Evolutionary conservation across 805 yeast genomes (phyloP), one percentile per base, ranked within the genome.

Genomic region (Isabelozyma pseudorhagii): DNA sequence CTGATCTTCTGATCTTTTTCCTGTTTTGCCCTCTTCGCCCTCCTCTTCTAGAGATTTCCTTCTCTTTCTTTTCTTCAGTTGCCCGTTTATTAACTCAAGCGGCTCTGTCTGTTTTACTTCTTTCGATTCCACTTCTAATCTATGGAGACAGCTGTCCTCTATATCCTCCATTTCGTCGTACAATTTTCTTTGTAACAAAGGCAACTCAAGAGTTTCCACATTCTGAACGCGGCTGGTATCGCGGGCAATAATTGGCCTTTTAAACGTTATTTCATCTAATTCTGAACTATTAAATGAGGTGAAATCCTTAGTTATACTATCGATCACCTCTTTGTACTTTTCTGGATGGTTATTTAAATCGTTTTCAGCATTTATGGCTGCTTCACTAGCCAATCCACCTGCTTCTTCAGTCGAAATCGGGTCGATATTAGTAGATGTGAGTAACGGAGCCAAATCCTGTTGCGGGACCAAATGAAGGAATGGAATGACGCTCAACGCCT

Each of bases 201-300:
- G 54, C 2, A 61, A 38, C 11, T 46, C 44, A 3, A 4, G 50
- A 44, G 42, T 40, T 2, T 46, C 48, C 14, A 25, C 42, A 5
- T 21, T 25, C 11, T 27, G 45, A 3, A 21, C 25, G 13, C 40
- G 38, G 15, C 28, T 29, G 15, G 44, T 25, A n/a, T 38, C 34
- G 11, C 45, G 38, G 13, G 40, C 41, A 18, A 49, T 42, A 8
- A 50, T 45, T 8, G 75, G 74, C 45, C 67, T 67, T 42, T 67
- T 68, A 57, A 77, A 77, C n/a, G 51, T 36, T 8, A 70, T 42
- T 5, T 54, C 56, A 38, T 66, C 67, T 27, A 71, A 50, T n/a
- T 71, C 67, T 11, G 46, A 51, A 43, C 62, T 63, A 13, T 61
- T 53, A 50, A 56, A 68, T 1, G 50, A 44, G 1, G 38, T 34